Percentiles rank a stretch among this genome's conserved stretches.
Conservation (phyloP, 805 yeast genomes). For the Zygoascus flipseniorum region DNA sequence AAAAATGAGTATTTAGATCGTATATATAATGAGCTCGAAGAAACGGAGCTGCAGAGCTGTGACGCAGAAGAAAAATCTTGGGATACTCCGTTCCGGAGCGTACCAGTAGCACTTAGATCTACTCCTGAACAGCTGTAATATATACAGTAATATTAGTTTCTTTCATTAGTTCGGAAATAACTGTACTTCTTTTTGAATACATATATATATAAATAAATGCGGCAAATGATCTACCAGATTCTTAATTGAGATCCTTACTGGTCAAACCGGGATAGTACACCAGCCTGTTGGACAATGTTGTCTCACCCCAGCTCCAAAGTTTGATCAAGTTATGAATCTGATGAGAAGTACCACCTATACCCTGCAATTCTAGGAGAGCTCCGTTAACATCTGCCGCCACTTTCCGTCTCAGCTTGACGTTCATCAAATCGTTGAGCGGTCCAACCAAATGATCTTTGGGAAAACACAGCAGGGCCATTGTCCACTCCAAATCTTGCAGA, state of each 20-base stretch:
- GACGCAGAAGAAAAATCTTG: no score
- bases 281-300: slow-evolving; percentile 32
- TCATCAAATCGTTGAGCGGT: slow-evolving; percentile 47
- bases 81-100: no score
- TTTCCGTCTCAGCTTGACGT: slow-evolving; percentile 50
- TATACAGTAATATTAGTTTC: no score
- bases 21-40: no score
- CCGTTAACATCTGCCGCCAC: slow-evolving; percentile 66
- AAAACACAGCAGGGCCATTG: slow-evolving; percentile 70
- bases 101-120: no score
- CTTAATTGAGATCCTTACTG: slow-evolving; percentile 13
- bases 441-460: slow-evolving; percentile 29
- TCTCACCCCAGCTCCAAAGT: slow-evolving; percentile 59
- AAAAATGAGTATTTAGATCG: no score
- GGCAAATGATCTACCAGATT: not conserved
- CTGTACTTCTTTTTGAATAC: no score
- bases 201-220: not conserved
- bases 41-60: no score
- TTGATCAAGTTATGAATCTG: slow-evolving; percentile 47
- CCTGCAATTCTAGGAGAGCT: slow-evolving; percentile 42
- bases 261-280: slow-evolving; percentile 31
- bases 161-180: no score
- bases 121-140: no score
- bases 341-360: slow-evolving; percentile 24
- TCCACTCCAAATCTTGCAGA: slow-evolving; percentile 65